phyloP scores from a whole-genome alignment of 306 rosid genomes.

The Inga oerstediana region DNA sequence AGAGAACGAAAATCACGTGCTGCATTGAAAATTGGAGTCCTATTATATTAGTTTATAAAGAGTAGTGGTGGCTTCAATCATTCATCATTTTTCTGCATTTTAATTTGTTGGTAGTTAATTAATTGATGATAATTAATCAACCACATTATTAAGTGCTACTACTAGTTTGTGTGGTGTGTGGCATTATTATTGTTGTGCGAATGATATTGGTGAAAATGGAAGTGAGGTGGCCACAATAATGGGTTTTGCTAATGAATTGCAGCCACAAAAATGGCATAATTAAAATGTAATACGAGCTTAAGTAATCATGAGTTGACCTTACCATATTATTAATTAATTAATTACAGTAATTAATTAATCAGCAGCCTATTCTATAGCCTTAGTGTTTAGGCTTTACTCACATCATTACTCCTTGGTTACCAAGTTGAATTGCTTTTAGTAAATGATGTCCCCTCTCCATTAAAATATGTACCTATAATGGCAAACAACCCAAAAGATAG shows the following conservation, averaged over 20 bases:
- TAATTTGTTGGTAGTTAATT: conserved; percentile 26
- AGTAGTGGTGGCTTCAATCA: neutral
- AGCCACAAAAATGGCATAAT: conserved; percentile 22
- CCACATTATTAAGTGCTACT: neutral
- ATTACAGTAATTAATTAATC: conserved; percentile 9
- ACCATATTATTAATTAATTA: conserved; percentile 10
- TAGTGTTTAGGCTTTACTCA: neutral
- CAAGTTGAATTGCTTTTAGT: conserved; percentile 28
- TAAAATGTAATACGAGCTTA: neutral
- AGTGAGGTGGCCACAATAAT: conserved; percentile 43
- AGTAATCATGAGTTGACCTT: conserved; percentile 27
- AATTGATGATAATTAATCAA: neutral
- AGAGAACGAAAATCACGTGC: conserved; percentile 45
- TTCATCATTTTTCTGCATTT: neutral
- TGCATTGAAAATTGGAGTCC: conserved; percentile 16
- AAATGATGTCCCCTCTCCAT: neutral
- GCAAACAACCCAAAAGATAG: conserved; percentile 1
- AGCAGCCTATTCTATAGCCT: neutral
- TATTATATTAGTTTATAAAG: neutral
- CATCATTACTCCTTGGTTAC: neutral
- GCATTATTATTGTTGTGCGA: neutral
- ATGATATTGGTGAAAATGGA: neutral
- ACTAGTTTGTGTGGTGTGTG: neutral
- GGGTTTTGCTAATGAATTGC: conserved; percentile 22
- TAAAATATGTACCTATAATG: neutral